Percentiles rank a stretch among this genome's conserved stretches.
Evolutionary conservation across 2,329 filamentous ascomycete genomes (phyloP).

Genomic region (Aurifilum marmelostoma): DNA sequence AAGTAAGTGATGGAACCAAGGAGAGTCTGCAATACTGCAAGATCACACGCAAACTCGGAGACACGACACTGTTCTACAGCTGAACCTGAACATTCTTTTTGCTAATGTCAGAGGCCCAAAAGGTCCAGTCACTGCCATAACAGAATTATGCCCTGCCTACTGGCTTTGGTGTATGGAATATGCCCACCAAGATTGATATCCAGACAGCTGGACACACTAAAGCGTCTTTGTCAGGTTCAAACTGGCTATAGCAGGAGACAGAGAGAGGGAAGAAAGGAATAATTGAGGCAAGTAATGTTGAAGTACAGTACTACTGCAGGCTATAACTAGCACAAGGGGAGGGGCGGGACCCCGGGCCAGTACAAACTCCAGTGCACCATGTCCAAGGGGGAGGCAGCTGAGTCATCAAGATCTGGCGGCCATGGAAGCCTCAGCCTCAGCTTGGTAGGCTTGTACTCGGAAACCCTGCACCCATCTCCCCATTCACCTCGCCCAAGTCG

Average conservation of each 20-base stretch:
- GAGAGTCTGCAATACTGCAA: background rate
- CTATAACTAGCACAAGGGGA: background rate
- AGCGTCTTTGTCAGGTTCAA: background rate
- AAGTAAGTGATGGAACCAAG: background rate
- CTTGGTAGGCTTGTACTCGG: slow-evolving; percentile 1
- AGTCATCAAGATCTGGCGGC: background rate
- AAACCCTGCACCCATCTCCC: slow-evolving; percentile 8
- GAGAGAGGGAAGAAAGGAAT: no score
- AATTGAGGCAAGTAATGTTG: background rate
- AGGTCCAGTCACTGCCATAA: background rate
- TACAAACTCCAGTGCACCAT: background rate
- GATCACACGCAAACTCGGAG: background rate
- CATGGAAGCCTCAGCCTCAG: background rate
- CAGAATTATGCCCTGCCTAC: background rate
- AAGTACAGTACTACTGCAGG: background rate
- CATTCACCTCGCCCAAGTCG: background rate
- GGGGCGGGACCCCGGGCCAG: no score
- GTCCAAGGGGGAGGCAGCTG: background rate
- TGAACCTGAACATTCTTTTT: background rate
- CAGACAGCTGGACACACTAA: background rate
- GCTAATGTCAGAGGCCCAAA: background rate
- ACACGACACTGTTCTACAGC: background rate
- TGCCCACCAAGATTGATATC: background rate
- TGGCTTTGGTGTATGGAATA: background rate
- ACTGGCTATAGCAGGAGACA: background rate